Evolutionary conservation across 2,329 filamentous ascomycete genomes (phyloP), one percentile per base, ranked within the genome.

Genomic region (Sporothrix sp.): DNA sequence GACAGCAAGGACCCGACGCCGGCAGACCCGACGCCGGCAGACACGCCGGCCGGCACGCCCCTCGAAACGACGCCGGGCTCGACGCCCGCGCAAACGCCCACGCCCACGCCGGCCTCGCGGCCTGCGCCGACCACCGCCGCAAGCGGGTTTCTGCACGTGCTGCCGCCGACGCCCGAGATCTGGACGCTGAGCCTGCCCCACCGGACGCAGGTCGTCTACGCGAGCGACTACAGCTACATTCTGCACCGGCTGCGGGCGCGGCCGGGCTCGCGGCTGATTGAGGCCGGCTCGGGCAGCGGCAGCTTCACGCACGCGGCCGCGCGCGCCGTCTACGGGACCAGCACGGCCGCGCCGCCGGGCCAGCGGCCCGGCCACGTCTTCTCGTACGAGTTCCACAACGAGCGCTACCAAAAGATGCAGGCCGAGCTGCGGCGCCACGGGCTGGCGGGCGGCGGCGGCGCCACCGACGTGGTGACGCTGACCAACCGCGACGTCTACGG

Each of bases 151-250:
- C 64, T 87, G 45, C 87, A 93, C 65, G 70, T 93, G 16, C 71
- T 93, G 14, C 82, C 82, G 11, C 87, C 87, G 0, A 89, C 86
- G 0, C 86, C 87, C 4, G 87, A 93, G 65, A 74, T 86, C 20
- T 93, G 87, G 87, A 93, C 87, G 0, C 77, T 78, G 50, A 87
- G 84, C 52, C 67, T 93, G 43, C 87, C 87, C 1, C 87, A 93
- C 63, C 75, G 87, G 54, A 93, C 87, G 0, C 87, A 93, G 62
- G 87, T 93, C 33, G 87, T 93, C 48, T 93, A 93, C 64, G 90
- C 85, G 0, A 85, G 86, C 14, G 87, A 93, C 64, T 90, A 89
- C 67, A 90, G 86, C 68, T 93, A 89, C 62, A 80, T 93, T 44
- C 71, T 93, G 10, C 85, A 90, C 60, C 75, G 85, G 30, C 76